Evolutionary conservation across 768 basidiomycete species (phyloP).

Genomic region (Strobilomyces dryophilus): DNA sequence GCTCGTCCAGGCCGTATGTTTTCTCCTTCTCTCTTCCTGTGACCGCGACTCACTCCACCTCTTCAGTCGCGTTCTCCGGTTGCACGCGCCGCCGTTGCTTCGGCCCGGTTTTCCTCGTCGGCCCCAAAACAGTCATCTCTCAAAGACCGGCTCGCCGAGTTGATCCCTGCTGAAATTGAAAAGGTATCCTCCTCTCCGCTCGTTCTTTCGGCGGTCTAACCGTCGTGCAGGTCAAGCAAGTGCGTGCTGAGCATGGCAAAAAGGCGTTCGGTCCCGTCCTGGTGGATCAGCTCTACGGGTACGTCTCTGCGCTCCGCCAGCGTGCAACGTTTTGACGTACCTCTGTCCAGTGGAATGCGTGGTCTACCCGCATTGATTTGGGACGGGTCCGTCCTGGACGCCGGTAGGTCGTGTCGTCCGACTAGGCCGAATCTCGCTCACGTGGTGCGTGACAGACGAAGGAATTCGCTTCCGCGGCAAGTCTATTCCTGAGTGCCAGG

Average conservation of each 20-base stretch:
- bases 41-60: background rate
- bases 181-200: slow-evolving; percentile 21
- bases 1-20: slow-evolving; percentile 32
- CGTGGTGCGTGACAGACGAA: slow-evolving; percentile 54
- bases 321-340: slow-evolving; percentile 1
- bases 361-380: slow-evolving; percentile 93
- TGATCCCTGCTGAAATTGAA: slow-evolving; percentile 79
- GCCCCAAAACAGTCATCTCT: slow-evolving; percentile 66
- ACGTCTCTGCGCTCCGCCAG: slow-evolving; percentile 2
- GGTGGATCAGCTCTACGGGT: slow-evolving; percentile 91
- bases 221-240: slow-evolving; percentile 68
- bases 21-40: slow-evolving; percentile 10
- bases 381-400: slow-evolving; percentile 97
- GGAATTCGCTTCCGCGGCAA: slow-evolving; percentile 98
- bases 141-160: slow-evolving; percentile 89
- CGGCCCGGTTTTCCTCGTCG: slow-evolving; percentile 62
- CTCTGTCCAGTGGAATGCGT: slow-evolving; percentile 66
- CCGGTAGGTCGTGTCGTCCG: slow-evolving; percentile 46
- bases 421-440: background rate
- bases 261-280: slow-evolving; percentile 90
- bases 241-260: slow-evolving; percentile 83
- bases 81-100: slow-evolving; percentile 41
- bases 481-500: slow-evolving; percentile 87
- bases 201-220: slow-evolving; percentile 3
- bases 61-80: slow-evolving; percentile 47